Base-by-base conservation (phyloP, 2,329 filamentous ascomycete species). In the Pleochaeta shiraiana region DNA sequence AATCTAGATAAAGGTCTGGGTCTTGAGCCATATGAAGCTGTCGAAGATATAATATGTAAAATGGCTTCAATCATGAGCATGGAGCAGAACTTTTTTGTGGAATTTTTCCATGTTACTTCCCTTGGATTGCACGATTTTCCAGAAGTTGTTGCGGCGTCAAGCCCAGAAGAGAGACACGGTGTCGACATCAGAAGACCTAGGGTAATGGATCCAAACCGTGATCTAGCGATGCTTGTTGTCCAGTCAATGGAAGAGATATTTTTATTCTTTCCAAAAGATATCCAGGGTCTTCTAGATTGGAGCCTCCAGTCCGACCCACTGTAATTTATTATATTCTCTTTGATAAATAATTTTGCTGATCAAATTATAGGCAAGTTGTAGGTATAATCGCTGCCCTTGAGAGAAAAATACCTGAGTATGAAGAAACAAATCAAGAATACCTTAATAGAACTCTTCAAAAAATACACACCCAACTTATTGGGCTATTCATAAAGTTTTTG, bases 51-150 rank as follows among this genome's bases (percentile, higher is more conserved):
- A 14, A 76, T 96, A 67, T 87, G 93, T 65, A 90, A 96, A 70
- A 82, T 93, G 68, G 77, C 91, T 55, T 88, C 87, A 5, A 79
- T 95, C 65, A 84, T 96, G 65, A 85, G 90, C 69, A 91, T 92
- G 73, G 93, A 98, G 75, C 92, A 98, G 73, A 97, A 96, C 72
- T 98, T 97, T 72, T 79, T 96, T 61, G 85, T 95, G n/a, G 90
- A 95, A 69, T 93, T 96, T 74, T 97, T 97, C 80, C 92, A 97
- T 70, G 83, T 93, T 30, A 88, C 87, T n/a, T 95, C 90, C 1
- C 79, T 92, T 31, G 86, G 90, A 70, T 85, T 84, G 39, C 76
- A 82, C 19, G 91, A 96, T 72, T 97, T 96, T 72, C 80, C 87
- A 0, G 93, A 97, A 68, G 81, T 86, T 2, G 86, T 96, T 21